Conservation (phyloP, 1,284 basidiomycete species). For the Austroboletus novae-zelandiae region DNA sequence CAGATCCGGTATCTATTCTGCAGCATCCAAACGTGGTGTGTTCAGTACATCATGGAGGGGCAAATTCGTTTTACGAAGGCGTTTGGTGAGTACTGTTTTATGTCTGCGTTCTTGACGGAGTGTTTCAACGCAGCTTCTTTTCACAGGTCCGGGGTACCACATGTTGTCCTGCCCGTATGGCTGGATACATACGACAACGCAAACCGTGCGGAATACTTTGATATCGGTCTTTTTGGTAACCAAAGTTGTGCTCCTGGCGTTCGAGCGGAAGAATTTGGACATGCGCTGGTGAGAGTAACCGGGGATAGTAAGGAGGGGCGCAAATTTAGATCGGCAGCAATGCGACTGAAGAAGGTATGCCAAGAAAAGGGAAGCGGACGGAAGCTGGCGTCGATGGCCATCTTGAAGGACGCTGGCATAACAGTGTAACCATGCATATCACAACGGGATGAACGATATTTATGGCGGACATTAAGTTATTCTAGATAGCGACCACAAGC, state of each 20-base stretch:
- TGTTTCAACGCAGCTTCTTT: background rate
- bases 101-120: background rate
- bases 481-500: too few species aligned
- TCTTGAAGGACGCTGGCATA: constrained; percentile 2
- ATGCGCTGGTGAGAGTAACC: constrained; percentile 8
- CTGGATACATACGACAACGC: constrained; percentile 17
- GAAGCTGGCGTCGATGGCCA: background rate
- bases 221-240: constrained; percentile 13
- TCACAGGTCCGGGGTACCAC: constrained; percentile 7
- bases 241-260: constrained; percentile 4
- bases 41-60: constrained; percentile 16
- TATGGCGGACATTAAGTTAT: too few species aligned
- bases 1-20: constrained; percentile 11
- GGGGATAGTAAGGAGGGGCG: constrained; percentile 6
- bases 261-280: constrained; percentile 10
- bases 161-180: constrained; percentile 16
- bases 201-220: constrained; percentile 8
- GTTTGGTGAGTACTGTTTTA: constrained; percentile 7
- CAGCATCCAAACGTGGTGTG: constrained; percentile 16
- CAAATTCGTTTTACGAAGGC: constrained; percentile 15
- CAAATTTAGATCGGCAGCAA: constrained; percentile 6
- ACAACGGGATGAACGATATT: too few species aligned
- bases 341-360: constrained; percentile 9
- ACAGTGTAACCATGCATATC: background rate
- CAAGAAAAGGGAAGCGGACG: constrained; percentile 7